Evolutionary conservation across 2,329 filamentous ascomycete species (phyloP).

Genomic region (Phoma sp.): DNA sequence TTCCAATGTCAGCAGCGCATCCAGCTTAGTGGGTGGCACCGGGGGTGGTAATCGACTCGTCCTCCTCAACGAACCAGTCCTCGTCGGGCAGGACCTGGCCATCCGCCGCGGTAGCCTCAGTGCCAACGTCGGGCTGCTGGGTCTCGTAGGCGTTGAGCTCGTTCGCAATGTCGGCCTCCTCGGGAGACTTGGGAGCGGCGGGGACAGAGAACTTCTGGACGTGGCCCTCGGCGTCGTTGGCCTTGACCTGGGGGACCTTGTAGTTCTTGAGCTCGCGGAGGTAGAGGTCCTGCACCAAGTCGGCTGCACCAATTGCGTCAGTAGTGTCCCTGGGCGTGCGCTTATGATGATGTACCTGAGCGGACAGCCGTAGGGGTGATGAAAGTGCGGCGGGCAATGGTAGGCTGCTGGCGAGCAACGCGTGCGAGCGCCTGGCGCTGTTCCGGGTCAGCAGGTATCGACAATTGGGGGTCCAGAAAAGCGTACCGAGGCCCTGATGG

Average conservation of each 20-base stretch:
- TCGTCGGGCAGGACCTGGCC: constrained; percentile 67
- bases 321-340: constrained; percentile 26
- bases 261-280: constrained; percentile 94
- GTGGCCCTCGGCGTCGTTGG: constrained; percentile 84
- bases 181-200: constrained; percentile 83
- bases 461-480: constrained; percentile 8
- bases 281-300: constrained; percentile 97
- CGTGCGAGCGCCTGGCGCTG: constrained; percentile 68
- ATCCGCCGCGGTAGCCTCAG: constrained; percentile 63
- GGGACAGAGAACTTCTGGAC: constrained; percentile 87
- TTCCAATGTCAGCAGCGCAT: constrained; percentile 16
- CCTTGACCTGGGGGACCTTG: constrained; percentile 84
- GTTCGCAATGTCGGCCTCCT: constrained; percentile 90
- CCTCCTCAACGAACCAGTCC: constrained; percentile 85
- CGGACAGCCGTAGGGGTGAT: constrained; percentile 66
- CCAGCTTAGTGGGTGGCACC: constrained; percentile 42
- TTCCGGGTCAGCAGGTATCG: constrained; percentile 35
- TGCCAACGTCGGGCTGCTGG: constrained; percentile 90
- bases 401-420: constrained; percentile 63
- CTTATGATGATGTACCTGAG: constrained; percentile 61
- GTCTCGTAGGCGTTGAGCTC: constrained; percentile 94
- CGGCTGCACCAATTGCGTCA: constrained; percentile 67
- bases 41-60: constrained; percentile 54
- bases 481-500: constrained; percentile 66
- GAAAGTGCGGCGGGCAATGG: constrained; percentile 67